Evolutionary conservation across 208 protist species (phyloP).

Genomic region (Trypanosoma melophagium): DNA sequence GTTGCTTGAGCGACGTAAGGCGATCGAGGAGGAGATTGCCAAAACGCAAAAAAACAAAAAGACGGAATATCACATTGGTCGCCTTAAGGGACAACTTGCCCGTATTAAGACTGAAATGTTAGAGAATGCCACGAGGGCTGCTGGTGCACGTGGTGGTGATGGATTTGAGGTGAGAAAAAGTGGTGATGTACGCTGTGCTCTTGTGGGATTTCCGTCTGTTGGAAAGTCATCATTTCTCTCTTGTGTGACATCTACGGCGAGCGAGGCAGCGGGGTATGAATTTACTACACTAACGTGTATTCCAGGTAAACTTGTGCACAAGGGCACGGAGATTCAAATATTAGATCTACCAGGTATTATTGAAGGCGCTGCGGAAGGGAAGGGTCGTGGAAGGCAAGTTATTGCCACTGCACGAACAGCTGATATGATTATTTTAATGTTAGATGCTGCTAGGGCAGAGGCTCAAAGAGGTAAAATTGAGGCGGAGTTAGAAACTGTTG

Average conservation of each 20-base stretch:
- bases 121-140: conserved; percentile 80
- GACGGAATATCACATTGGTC: conserved; percentile 96
- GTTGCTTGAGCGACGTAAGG: conserved; percentile 96
- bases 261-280: conserved; percentile 96
- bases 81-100: conserved; percentile 96
- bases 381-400: conserved; percentile 96
- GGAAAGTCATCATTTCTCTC: conserved; percentile 98
- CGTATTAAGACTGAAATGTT: conserved; percentile 94
- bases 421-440: conserved; percentile 97
- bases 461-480: conserved; percentile 91
- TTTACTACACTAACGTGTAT: conserved; percentile 99
- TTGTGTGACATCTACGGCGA: conserved; percentile 95
- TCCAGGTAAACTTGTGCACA: conserved; percentile 96
- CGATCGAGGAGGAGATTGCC: conserved; percentile 97
- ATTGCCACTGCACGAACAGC: conserved; percentile 96
- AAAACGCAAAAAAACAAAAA: conserved; percentile 99
- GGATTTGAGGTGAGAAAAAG: conserved; percentile 96
- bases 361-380: conserved; percentile 96
- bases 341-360: conserved; percentile 99
- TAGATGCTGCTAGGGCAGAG: conserved; percentile 95
- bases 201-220: conserved; percentile 95
- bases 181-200: conserved; percentile 91
- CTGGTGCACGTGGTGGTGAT: conserved; percentile 64
- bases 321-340: conserved; percentile 97
- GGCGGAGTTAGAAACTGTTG: conserved; percentile 94